Evolutionary conservation across 768 basidiomycete genomes (phyloP).

Genomic region (Leccinum olivaceopallidum): DNA sequence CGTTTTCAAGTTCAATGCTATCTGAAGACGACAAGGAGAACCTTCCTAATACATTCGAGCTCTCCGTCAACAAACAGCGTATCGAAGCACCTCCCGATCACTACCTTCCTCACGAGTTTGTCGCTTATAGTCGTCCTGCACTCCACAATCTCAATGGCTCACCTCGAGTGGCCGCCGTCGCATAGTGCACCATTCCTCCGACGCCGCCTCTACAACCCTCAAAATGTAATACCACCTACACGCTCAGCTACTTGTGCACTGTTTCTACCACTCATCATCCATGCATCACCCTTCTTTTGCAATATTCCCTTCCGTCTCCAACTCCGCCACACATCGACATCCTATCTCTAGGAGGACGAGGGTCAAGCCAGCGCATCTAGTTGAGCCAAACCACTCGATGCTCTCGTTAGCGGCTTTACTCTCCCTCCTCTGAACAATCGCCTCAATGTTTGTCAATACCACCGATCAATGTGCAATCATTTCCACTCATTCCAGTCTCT

Average conservation of each 20-base stretch:
- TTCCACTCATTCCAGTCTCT: constrained; percentile 42
- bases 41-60: constrained; percentile 66
- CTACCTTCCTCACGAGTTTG: constrained; percentile 79
- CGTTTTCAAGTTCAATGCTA: constrained; percentile 59
- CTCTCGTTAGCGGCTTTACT: constrained; percentile 12
- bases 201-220: constrained; percentile 49
- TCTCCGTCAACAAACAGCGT: constrained; percentile 68
- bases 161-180: constrained; percentile 52
- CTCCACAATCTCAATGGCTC: constrained; percentile 76
- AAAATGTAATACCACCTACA: constrained; percentile 81
- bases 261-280: constrained; percentile 65
- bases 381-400: constrained; percentile 24
- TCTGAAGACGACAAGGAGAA: constrained; percentile 84
- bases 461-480: constrained; percentile 37
- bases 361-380: constrained; percentile 15
- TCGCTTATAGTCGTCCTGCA: constrained; percentile 74
- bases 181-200: constrained; percentile 50
- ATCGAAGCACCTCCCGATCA: constrained; percentile 71
- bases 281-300: constrained; percentile 63
- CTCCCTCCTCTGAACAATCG: constrained; percentile 14
- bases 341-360: constrained; percentile 40
- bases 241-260: constrained; percentile 61
- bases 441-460: constrained; percentile 17
- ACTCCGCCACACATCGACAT: constrained; percentile 50
- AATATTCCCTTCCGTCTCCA: constrained; percentile 47